phyloP scores from a whole-genome alignment of 176 grass and related monocot species.

The Lolium perenne region DNA sequence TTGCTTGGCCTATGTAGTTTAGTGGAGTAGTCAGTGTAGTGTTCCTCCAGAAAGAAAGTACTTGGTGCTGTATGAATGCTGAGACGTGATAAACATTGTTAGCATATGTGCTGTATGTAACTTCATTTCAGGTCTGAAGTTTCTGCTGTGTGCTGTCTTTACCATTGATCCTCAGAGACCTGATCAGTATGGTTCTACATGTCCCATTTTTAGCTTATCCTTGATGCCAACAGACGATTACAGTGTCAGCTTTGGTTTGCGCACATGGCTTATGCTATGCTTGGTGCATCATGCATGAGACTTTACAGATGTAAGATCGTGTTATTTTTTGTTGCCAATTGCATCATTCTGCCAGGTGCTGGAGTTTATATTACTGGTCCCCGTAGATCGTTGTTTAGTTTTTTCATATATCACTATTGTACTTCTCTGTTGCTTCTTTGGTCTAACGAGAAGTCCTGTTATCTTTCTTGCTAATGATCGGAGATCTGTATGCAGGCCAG shows the following conservation, averaged over 20 bases:
- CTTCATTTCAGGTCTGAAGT: constrained; percentile 24
- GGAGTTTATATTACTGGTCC: constrained; percentile 13
- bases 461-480: constrained; percentile 21
- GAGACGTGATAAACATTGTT: constrained; percentile 9
- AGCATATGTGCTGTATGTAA: constrained; percentile 26
- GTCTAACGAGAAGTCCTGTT: neutral
- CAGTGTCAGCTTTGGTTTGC: neutral
- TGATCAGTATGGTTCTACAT: constrained; percentile 1
- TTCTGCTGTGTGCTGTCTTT: constrained; percentile 19
- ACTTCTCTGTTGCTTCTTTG: neutral
- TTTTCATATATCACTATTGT: neutral
- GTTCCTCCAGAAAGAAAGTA: neutral
- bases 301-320: constrained; percentile 29
- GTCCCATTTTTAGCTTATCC: constrained; percentile 15
- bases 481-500: neutral
- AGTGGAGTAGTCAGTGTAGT: neutral
- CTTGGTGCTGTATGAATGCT: constrained; percentile 12
- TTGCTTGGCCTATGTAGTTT: neutral
- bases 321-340: neutral
- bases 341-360: constrained; percentile 43
- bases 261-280: constrained; percentile 10
- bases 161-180: neutral
- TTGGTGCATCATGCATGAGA: neutral
- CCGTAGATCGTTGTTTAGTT: constrained; percentile 26
- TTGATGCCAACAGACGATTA: neutral